These are phyloP conservation scores for Suillus variegatus DNA, from an alignment of 768 basidiomycete species.

Conservation along the genomic window DNA sequence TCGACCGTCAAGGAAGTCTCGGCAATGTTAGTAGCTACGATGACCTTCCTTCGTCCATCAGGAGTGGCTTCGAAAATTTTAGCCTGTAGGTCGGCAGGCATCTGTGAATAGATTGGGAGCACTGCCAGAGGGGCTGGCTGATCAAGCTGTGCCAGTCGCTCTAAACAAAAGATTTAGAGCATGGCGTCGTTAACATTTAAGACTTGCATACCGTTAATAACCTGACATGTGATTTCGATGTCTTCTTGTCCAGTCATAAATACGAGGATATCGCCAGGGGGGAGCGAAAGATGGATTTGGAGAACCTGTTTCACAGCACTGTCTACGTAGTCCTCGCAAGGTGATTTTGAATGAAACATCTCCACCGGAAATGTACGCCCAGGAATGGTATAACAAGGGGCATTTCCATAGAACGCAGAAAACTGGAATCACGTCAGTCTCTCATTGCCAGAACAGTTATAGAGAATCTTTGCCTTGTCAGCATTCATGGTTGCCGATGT, in stretches of 20 bases:
- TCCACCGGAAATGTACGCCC: constrained; percentile 98
- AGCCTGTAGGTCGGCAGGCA: constrained; percentile 98
- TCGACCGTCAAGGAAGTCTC: constrained; percentile 99
- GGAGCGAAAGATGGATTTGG: constrained; percentile 92
- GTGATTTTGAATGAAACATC: constrained; percentile 93
- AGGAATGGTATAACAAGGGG: constrained; percentile 92
- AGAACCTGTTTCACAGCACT: constrained; percentile 97
- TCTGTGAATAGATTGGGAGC: constrained; percentile 98
- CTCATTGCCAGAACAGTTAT: constrained; percentile 1
- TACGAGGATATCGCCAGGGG: constrained; percentile 92
- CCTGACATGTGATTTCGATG: constrained; percentile 96
- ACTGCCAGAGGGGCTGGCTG: constrained; percentile 86
- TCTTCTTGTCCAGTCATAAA: constrained; percentile 99
- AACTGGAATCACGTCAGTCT: constrained; percentile 57
- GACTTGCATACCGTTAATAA: constrained; percentile 69
- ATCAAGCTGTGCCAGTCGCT: constrained; percentile 89
- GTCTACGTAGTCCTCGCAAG: constrained; percentile 99
- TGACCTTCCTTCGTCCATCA: constrained; percentile 94
- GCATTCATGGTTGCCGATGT: constrained; percentile 99
- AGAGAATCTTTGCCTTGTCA: constrained; percentile 68
- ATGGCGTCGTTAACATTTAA: neutral
- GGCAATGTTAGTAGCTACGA: constrained; percentile 98
- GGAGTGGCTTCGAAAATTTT: constrained; percentile 95
- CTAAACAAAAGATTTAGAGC: constrained; percentile 41
- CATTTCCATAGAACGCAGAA: constrained; percentile 92